Percentiles rank a stretch among this genome's conserved stretches.
Evolutionary conservation across 176 grass and related monocot genomes (phyloP).

Genomic region (Alloteropsis semialata): DNA sequence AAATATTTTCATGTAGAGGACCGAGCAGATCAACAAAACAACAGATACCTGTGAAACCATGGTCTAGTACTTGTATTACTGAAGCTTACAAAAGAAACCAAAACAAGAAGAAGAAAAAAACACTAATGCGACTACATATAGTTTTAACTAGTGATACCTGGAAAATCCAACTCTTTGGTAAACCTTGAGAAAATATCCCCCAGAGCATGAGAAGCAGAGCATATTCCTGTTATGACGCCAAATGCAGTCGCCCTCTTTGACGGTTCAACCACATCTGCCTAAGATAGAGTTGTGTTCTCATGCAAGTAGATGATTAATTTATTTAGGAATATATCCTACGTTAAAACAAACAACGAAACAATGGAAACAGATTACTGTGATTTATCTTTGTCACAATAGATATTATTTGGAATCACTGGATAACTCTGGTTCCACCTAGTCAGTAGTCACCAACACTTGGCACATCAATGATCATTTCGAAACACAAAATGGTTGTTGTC

Average conservation of each 20-base stretch:
- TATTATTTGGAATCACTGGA: neutral
- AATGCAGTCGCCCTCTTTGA: constrained; percentile 61
- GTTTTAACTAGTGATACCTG: constrained; percentile 36
- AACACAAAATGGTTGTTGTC: neutral
- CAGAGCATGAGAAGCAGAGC: constrained; percentile 64
- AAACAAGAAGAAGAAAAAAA: neutral
- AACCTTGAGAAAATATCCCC: constrained; percentile 63
- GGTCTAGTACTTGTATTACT: neutral
- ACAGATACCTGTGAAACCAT: constrained; percentile 53
- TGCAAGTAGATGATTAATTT: neutral
- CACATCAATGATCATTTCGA: neutral
- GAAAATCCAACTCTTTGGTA: constrained; percentile 76
- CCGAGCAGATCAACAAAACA: constrained; percentile 46
- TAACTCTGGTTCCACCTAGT: neutral
- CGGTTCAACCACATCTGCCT: constrained; percentile 63
- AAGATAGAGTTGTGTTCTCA: constrained; percentile 4
- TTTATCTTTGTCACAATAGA: neutral
- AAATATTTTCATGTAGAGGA: constrained; percentile 81
- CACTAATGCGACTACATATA: neutral
- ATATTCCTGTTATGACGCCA: constrained; percentile 66
- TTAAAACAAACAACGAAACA: neutral
- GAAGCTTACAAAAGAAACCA: neutral
- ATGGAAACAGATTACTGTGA: neutral
- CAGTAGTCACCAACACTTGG: neutral
- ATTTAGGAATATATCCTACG: neutral